Conservation (phyloP, 2,329 filamentous ascomycete species). For the Incumbomyces lentus region DNA sequence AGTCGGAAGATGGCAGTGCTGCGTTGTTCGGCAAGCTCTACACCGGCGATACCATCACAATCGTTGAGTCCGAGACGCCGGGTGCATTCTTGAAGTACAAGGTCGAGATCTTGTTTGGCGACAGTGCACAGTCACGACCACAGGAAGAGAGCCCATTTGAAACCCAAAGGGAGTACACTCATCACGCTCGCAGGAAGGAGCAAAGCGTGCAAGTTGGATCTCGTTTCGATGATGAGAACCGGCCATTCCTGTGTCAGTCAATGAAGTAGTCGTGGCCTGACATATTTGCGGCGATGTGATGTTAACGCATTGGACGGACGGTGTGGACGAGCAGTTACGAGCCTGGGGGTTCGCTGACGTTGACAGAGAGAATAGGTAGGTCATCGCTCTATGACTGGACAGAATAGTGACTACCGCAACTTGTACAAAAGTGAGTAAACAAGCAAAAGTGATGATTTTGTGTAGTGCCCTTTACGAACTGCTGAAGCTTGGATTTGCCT, state of each 20-base stretch:
- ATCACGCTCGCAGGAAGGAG: constrained; percentile 23
- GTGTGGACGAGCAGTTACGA: too few species aligned
- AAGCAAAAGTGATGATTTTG: too few species aligned
- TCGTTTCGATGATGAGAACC: constrained; percentile 2
- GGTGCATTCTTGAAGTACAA: constrained; percentile 32
- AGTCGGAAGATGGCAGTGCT: constrained; percentile 42
- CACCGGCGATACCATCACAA: constrained; percentile 64
- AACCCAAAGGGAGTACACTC: constrained; percentile 28
- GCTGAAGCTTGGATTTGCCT: too few species aligned
- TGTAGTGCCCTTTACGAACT: too few species aligned
- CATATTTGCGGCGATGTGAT: too few species aligned
- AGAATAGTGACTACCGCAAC: too few species aligned
- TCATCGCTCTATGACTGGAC: too few species aligned
- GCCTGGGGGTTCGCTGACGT: too few species aligned
- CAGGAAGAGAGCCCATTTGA: constrained; percentile 31
- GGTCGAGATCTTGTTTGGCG: constrained; percentile 38
- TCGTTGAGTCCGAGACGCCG: constrained; percentile 36
- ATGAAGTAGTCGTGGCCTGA: constrained; percentile 5
- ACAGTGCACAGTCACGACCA: constrained; percentile 33
- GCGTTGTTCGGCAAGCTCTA: constrained; percentile 57
- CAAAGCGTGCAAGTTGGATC: constrained; percentile 1
- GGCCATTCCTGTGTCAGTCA: constrained; percentile 11
- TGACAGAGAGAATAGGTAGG: too few species aligned
- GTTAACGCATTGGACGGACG: too few species aligned
- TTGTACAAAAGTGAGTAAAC: too few species aligned